Conservation (phyloP, 169 alveolate species). For the Cryptosporidium viatorum region DNA sequence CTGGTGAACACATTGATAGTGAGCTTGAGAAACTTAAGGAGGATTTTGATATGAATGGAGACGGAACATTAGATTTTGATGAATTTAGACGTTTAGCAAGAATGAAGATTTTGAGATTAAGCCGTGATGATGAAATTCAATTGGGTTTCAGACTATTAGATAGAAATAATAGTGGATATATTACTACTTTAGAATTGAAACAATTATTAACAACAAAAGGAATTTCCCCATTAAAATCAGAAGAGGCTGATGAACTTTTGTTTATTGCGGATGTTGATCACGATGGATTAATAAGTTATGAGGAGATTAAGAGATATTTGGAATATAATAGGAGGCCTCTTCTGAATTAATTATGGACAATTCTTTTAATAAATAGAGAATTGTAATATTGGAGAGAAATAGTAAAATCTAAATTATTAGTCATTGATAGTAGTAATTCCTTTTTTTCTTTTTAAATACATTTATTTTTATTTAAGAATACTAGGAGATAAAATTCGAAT, state of each 20-base stretch:
- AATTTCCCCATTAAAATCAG: constrained; percentile 56
- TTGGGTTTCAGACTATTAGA: constrained; percentile 62
- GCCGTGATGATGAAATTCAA: constrained; percentile 70
- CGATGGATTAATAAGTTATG: constrained; percentile 74
- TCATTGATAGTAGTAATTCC: not conserved
- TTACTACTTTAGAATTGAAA: constrained; percentile 59
- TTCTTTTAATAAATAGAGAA: not conserved
- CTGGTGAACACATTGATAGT: constrained; percentile 71
- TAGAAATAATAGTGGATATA: constrained; percentile 68
- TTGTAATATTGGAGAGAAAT: not conserved
- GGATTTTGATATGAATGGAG: constrained; percentile 64
- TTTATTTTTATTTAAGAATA: not conserved
- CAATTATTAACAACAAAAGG: constrained; percentile 71
- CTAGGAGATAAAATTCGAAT: not conserved
- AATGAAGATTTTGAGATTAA: constrained; percentile 66
- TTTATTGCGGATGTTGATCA: constrained; percentile 68
- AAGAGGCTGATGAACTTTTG: constrained; percentile 69
- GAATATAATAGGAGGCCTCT: constrained; percentile 70
- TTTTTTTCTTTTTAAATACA: not conserved
- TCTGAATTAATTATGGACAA: not conserved
- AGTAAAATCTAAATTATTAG: not conserved
- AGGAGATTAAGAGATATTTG: constrained; percentile 66
- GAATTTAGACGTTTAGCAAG: constrained; percentile 70
- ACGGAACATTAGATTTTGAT: constrained; percentile 57
- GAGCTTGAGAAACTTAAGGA: constrained; percentile 67